Base-by-base conservation (phyloP, 768 basidiomycete species). In the Gyrodon lividus region DNA sequence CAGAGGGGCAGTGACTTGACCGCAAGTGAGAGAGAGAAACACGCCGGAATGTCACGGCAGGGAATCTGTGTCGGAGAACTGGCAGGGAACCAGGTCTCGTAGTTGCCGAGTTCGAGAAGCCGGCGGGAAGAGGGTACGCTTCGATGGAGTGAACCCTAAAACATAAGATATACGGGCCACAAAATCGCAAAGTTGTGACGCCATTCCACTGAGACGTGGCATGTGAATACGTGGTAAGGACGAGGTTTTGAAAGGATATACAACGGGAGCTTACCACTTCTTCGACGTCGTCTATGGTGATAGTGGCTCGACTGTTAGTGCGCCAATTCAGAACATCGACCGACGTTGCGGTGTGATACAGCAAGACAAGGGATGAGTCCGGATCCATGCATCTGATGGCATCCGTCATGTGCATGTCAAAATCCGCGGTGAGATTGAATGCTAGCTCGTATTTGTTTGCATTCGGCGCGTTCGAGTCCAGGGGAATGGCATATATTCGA, bases 121-220 rank as follows among this genome's bases (percentile, higher is more conserved):
- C 52, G 10, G 50, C 50, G 24, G 51, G 59, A 40, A 46, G 46
- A 26, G 41, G 63, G 43, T 23, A 73, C 3, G 81, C 63, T 51
- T 83, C 80, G 20, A 86, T 57, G 1, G 81, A 75, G 5, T 76
- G 77, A 1, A 74, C 67, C 50, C 76, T 80, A 59, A 84, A 74
- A 20, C 78, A 71, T 22, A 85, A 64, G n/a, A 84, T 57, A 47
- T 79, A 77, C 0, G 72, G 67, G 2, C 77, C 80, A 34, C 79
- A 69, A 35, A 83, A 71, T 16, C 68, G 72, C 16, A 79, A 53
- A 8, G 70, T 72, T 1, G 79, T 63, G 8, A 83, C 68, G 1
- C 69, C 70, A 33, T 71, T 74, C 70, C 71, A 75, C 74, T 75
- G 31, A 16, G 2, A 22, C 37, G 34, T 14, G 6, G n/a, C 6